phyloP scores from a whole-genome alignment of 2,329 filamentous ascomycete genomes.

The Sarocladium brachiariae region DNA sequence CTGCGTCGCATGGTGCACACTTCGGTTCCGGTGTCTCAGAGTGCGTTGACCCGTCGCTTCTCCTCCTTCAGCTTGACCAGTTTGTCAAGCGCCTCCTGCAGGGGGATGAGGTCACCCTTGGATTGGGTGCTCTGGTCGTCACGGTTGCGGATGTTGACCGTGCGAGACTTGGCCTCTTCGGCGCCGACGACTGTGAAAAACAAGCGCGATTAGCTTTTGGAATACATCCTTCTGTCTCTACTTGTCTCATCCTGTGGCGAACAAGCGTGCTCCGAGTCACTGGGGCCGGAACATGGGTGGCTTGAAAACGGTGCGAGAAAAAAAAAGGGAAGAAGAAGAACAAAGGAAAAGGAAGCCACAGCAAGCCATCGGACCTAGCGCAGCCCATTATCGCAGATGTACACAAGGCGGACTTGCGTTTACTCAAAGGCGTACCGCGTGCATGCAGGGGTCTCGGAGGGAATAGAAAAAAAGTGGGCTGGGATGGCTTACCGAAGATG shows the following conservation, averaged over 20 bases:
- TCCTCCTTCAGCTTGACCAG: constrained; percentile 45
- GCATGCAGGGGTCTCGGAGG: not conserved
- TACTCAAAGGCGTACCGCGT: too few species aligned
- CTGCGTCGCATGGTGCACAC: not conserved
- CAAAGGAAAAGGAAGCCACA: too few species aligned
- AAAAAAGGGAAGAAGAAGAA: too few species aligned
- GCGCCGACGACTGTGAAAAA: constrained; percentile 51
- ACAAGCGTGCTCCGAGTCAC: too few species aligned
- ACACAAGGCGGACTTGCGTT: too few species aligned
- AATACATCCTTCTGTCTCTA: too few species aligned
- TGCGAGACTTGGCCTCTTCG: constrained; percentile 52
- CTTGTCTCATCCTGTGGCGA: too few species aligned
- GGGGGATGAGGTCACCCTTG: constrained; percentile 50
- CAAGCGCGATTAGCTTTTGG: too few species aligned
- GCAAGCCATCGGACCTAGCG: too few species aligned
- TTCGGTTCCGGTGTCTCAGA: constrained; percentile 2
- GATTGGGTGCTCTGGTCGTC: constrained; percentile 56
- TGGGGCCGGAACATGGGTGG: too few species aligned
- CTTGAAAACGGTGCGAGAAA: too few species aligned
- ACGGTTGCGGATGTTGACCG: constrained; percentile 58
- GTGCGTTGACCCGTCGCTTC: constrained; percentile 28
- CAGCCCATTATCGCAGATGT: too few species aligned
- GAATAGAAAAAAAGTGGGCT: not conserved
- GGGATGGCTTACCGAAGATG: constrained; percentile 55
- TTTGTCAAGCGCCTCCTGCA: constrained; percentile 51